phyloP scores from a whole-genome alignment of 2,329 filamentous ascomycete species.

The Coniochaeta ligniaria region DNA sequence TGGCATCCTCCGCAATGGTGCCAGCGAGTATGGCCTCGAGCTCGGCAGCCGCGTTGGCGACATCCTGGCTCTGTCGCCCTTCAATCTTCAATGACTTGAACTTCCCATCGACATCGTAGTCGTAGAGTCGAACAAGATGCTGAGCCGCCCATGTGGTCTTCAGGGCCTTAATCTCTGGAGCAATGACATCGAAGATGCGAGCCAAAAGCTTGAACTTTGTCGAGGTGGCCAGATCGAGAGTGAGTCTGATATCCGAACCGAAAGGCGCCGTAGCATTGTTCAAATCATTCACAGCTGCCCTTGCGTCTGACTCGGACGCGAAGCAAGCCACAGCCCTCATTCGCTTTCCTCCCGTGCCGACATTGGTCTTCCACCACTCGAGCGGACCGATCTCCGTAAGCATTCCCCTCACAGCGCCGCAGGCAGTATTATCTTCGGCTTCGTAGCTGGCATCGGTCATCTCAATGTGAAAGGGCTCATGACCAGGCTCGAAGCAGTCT shows the following conservation, averaged over 20 bases:
- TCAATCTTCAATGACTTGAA: constrained; percentile 25
- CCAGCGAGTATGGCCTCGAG: constrained; percentile 15
- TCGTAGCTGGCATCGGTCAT: background rate
- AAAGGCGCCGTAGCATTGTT: background rate
- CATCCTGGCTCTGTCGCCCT: constrained; percentile 19
- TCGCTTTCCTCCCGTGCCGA: background rate
- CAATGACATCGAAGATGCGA: background rate
- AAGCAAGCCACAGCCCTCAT: background rate
- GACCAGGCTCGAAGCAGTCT: background rate
- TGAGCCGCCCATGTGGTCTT: background rate
- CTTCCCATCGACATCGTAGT: background rate
- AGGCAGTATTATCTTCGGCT: background rate
- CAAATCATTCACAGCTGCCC: background rate
- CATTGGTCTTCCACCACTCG: background rate
- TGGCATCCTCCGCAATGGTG: background rate
- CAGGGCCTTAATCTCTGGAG: background rate
- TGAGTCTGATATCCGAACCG: background rate
- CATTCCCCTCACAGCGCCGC: background rate
- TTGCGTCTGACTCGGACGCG: background rate
- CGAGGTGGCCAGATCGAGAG: background rate
- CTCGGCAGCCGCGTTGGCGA: constrained; percentile 22
- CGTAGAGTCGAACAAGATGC: background rate
- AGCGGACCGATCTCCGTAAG: background rate
- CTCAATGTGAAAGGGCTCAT: background rate
- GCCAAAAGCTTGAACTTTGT: background rate